Percentiles rank a stretch among this genome's conserved stretches.
These are phyloP conservation scores for Oryza meyeriana DNA, from an alignment of 176 grass and related monocot species.

Conservation along the genomic window DNA sequence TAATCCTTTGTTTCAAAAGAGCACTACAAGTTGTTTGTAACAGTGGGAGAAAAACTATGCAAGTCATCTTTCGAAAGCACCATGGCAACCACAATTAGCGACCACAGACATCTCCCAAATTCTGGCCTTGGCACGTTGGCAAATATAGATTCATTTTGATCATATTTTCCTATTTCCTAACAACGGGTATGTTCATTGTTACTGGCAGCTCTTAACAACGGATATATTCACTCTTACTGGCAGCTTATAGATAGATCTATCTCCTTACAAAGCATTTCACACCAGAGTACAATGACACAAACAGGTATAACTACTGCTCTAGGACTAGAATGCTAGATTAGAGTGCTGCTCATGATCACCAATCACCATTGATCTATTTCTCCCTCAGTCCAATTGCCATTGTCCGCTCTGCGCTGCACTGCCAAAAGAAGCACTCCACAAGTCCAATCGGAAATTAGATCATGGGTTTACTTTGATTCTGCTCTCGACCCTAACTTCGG, in stretches of 20 bases:
- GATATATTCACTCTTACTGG: neutral
- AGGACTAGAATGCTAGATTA: neutral
- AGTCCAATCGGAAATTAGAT: neutral
- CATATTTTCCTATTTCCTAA: neutral
- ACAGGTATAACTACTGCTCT: neutral
- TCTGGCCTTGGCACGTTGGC: neutral
- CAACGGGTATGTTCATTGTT: neutral
- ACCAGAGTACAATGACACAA: neutral
- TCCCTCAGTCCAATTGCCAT: neutral
- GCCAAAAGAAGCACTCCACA: neutral
- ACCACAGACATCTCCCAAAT: neutral
- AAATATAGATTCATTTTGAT: neutral
- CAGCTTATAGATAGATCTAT: neutral
- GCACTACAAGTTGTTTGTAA: no score
- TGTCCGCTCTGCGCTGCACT: neutral
- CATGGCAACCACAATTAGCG: neutral
- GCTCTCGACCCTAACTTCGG: constrained; percentile 10
- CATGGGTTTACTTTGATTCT: constrained; percentile 27
- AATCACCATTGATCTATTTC: neutral
- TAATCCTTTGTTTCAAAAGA: no score
- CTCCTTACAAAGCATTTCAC: neutral
- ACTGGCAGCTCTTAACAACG: neutral
- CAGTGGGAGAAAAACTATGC: neutral
- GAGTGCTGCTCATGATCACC: neutral
- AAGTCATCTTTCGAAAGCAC: no score